phyloP scores from a whole-genome alignment of 768 basidiomycete species.

The Pulveroboletus sp. region DNA sequence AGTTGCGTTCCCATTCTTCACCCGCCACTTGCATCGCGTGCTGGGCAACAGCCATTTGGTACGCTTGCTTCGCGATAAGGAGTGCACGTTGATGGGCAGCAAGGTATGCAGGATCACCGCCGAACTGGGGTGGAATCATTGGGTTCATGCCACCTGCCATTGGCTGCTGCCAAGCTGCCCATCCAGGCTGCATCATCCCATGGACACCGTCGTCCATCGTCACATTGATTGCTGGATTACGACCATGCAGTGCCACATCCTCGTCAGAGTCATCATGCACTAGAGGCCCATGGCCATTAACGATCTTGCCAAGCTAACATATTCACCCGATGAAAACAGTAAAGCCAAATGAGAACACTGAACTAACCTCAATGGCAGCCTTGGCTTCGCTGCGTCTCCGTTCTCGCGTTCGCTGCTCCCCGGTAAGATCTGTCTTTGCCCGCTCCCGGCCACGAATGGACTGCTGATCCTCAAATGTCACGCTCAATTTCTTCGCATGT shows the following conservation, averaged over 20 bases:
- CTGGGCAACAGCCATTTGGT: constrained; percentile 86
- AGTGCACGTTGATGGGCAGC: constrained; percentile 86
- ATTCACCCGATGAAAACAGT: constrained; percentile 4
- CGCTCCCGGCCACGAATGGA: constrained; percentile 29
- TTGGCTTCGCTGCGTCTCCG: constrained; percentile 78
- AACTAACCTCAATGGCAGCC: constrained; percentile 75
- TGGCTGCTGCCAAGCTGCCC: constrained; percentile 26
- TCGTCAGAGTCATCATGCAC: constrained; percentile 47
- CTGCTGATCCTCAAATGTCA: constrained; percentile 60
- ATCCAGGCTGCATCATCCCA: constrained; percentile 32
- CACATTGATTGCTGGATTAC: constrained; percentile 33
- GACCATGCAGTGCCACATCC: constrained; percentile 25
- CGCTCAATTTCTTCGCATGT: constrained; percentile 55
- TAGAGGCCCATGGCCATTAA: constrained; percentile 70
- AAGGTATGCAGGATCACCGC: constrained; percentile 53
- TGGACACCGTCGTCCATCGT: constrained; percentile 31
- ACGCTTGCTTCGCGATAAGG: constrained; percentile 82
- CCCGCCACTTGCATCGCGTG: constrained; percentile 86
- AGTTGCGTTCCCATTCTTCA: constrained; percentile 87
- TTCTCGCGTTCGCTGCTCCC: constrained; percentile 60
- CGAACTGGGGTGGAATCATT: constrained; percentile 38
- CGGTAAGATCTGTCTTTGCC: constrained; percentile 28
- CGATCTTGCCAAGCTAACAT: constrained; percentile 75
- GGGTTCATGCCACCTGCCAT: constrained; percentile 21
- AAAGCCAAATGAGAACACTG: background rate